Percentiles rank a stretch among this genome's conserved stretches.
These are phyloP conservation scores for Cryptococcus hybrid DNA, from an alignment of 1,284 basidiomycete species.

Conservation along the genomic window DNA sequence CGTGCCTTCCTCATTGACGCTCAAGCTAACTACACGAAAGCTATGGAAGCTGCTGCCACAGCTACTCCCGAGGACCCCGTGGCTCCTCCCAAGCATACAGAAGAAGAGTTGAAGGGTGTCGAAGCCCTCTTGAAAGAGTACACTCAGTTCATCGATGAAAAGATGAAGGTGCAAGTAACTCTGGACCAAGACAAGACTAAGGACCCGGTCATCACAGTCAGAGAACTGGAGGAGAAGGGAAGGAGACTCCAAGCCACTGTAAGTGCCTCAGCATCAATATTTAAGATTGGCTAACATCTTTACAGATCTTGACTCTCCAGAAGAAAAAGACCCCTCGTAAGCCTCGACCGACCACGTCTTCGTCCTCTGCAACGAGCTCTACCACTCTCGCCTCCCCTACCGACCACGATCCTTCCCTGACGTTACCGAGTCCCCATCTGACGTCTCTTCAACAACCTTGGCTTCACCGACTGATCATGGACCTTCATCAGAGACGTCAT, in stretches of 20 bases:
- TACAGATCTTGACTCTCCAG: constrained; percentile 27
- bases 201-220: constrained; percentile 75
- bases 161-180: constrained; percentile 73
- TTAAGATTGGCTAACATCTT: background rate
- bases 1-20: constrained; percentile 80
- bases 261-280: constrained; percentile 38
- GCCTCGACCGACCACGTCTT: constrained; percentile 17
- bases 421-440: background rate
- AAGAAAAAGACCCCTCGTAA: constrained; percentile 30
- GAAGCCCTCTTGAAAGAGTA: constrained; percentile 72
- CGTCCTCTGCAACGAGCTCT: constrained; percentile 13
- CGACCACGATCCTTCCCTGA: constrained; percentile 3
- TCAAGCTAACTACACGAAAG: constrained; percentile 56
- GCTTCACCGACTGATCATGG: too few relatives aligned
- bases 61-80: constrained; percentile 49
- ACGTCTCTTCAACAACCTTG: too few relatives aligned
- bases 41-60: constrained; percentile 54
- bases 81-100: constrained; percentile 71
- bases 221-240: constrained; percentile 76
- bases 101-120: constrained; percentile 72
- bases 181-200: constrained; percentile 61
- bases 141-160: constrained; percentile 73
- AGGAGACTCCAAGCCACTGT: constrained; percentile 74
- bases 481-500: too few relatives aligned
- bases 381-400: constrained; percentile 11